phyloP scores from a whole-genome alignment of 768 basidiomycete species.

The Psilocybe cubensis region DNA sequence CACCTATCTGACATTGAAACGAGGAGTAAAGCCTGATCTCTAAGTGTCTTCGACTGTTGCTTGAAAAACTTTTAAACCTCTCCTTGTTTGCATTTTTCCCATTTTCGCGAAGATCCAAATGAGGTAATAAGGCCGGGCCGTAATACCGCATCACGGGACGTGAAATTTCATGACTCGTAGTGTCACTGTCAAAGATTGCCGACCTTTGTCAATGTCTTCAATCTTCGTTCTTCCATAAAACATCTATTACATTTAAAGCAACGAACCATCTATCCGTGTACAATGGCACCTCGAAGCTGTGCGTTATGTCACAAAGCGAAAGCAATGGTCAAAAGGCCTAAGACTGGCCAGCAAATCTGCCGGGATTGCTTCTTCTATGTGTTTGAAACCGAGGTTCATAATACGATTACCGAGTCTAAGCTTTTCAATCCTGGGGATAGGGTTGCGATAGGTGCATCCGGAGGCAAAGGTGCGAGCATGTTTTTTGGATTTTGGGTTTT shows the following conservation, averaged over 20 bases:
- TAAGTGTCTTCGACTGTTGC: too few species aligned
- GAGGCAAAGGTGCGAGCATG: slow-evolving; percentile 82
- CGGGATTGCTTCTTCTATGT: slow-evolving; percentile 95
- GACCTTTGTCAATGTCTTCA: too few species aligned
- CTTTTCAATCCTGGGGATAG: slow-evolving; percentile 90
- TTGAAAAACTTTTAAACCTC: too few species aligned
- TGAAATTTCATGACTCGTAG: too few species aligned
- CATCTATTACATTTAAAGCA: not conserved
- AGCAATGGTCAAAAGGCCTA: slow-evolving; percentile 92
- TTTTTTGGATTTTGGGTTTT: too few species aligned
- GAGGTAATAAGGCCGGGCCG: too few species aligned
- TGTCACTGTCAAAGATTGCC: too few species aligned
- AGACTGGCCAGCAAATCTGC: slow-evolving; percentile 98
- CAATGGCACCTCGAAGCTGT: slow-evolving; percentile 84
- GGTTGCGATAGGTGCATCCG: slow-evolving; percentile 97
- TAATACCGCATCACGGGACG: too few species aligned
- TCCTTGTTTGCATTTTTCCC: too few species aligned
- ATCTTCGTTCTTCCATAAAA: not conserved
- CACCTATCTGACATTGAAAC: too few species aligned
- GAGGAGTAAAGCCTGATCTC: too few species aligned
- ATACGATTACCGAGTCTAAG: slow-evolving; percentile 83
- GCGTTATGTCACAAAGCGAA: slow-evolving; percentile 73
- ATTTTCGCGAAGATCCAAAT: too few species aligned
- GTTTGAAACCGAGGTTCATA: slow-evolving; percentile 98
- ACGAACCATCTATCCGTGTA: not conserved